Evolutionary conservation across 1,139 yeast genomes (phyloP), one percentile per base, ranked within the genome.

Genomic region (Pichia sp.): DNA sequence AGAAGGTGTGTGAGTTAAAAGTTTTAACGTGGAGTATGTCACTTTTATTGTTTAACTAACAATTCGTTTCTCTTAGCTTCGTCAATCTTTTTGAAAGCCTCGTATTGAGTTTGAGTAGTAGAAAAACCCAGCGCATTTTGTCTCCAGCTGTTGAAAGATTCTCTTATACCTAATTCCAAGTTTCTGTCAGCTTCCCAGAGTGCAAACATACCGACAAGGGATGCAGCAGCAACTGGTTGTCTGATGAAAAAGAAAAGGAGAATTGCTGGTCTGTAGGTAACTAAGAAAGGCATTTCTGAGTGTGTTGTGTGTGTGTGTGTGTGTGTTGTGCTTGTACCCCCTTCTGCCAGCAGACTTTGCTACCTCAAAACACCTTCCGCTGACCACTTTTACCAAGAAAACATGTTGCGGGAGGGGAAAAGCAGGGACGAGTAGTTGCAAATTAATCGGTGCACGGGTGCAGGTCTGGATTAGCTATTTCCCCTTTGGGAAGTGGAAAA

Each of bases 121-220:
- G 65, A 60, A 45, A 59, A 60, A 7, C 62, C 61, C 15, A 60
- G 42, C 3, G 52, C 38, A 11, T 41, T 37, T 41, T 59, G 58
- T 50, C 60, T 57, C 48, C 51, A 47, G 10, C 39, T 30, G 37
- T 51, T 53, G 35, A 60, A 38, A 6, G 52, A 35, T 6, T 51
- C 51, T 46, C 61, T 56, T 31, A 61, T 38, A 20, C 64, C 65
- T 38, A 53, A 46, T 21, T 50, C 52, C 23, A 53, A 46, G 48
- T 51, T 53, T 46, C 62, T 52, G 48, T 61, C 65, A 6, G 58
- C 57, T 47, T 61, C 64, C 60, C 62, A 61, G 32, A 60, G 51
- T 10, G 53, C 51, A 52, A 55, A 59, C 19, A 54, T 46, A 3
- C 60, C 57, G 8, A 53, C 55, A 14, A 61, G 35, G 19, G 56